phyloP scores from a whole-genome alignment of 768 basidiomycete genomes.

The Calocybe gangraenosa region DNA sequence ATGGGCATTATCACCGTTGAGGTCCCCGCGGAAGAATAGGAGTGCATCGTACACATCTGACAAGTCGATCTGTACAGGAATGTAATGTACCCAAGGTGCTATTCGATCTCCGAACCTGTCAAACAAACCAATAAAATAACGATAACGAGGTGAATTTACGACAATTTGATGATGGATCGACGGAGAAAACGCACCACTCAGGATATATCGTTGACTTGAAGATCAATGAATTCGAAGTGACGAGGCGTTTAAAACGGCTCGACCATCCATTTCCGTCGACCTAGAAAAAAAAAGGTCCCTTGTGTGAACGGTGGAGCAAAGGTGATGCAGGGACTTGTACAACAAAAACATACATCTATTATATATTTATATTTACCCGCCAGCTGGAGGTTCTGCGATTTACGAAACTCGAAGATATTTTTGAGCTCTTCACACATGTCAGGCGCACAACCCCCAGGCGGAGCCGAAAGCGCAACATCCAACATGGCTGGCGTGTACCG shows the following conservation, averaged over 20 bases:
- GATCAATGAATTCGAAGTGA: slow-evolving; percentile 54
- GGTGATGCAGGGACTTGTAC: no score
- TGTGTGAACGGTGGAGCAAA: no score
- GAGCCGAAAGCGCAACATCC: slow-evolving; percentile 49
- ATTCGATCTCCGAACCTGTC: slow-evolving; percentile 48
- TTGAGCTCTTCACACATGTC: slow-evolving; percentile 39
- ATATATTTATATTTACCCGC: slow-evolving; percentile 58
- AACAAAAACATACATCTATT: slow-evolving; percentile 49
- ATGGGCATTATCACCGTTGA: slow-evolving; percentile 47
- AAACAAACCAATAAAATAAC: not conserved
- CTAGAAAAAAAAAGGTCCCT: slow-evolving; percentile 18
- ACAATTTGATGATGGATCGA: no score
- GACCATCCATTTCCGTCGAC: slow-evolving; percentile 63
- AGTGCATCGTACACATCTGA: slow-evolving; percentile 67
- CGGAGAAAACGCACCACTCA: slow-evolving; percentile 45
- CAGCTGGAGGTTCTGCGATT: slow-evolving; percentile 30
- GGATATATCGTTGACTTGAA: slow-evolving; percentile 65
- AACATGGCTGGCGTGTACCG: slow-evolving; percentile 42
- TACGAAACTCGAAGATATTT: slow-evolving; percentile 43
- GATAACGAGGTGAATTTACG: not conserved
- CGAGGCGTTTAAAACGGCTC: slow-evolving; percentile 56
- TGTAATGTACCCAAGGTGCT: slow-evolving; percentile 68
- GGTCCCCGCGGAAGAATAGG: slow-evolving; percentile 66
- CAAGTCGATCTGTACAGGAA: slow-evolving; percentile 61
- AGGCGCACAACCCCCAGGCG: slow-evolving; percentile 36